Base-by-base conservation (phyloP, 2,329 filamentous ascomycete genomes). In the Cadophora sp. region DNA sequence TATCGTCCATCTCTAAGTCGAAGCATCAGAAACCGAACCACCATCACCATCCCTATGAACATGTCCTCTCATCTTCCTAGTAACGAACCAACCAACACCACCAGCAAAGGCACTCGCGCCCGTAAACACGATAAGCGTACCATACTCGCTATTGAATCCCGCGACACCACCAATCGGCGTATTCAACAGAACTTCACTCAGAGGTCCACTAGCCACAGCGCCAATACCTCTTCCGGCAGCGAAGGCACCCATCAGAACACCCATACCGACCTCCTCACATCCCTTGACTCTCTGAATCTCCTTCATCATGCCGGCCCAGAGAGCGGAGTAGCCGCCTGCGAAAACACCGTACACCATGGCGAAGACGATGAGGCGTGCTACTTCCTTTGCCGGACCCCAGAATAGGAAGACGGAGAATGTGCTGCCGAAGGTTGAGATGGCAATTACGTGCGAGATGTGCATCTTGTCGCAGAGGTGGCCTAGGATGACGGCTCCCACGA, bases 171-270 rank as follows among this genome's bases (percentile, higher is more conserved):
- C 50, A 76, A 33, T 18, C 55, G 16, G 4, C 5, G 1, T 48
- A 20, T 39, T 77, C 24, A 89, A 74, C 58, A 89, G 74, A 1
- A 77, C 80, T 62, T 85, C 83, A 71, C 86, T 88, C 65, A 89
- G 58, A 7, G 87, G 86, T 0, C 87, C 87, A 11, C 80, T 85
- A 2, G 80, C 79, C 43, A 89, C 82, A 68, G 89, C 89, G 0
- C 89, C 89, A 1, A 91, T 79, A 0, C 88, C 89, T 50, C 89
- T 80, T 0, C 87, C 88, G 4, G 85, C 83, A 24, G 85, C 84
- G 82, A 90, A 87, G 58, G 80, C 68, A 2, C 78, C 77, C 67
- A 80, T 76, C 1, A 79, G 71, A 8, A 73, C 71, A 0, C 80
- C 81, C 20, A 72, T 68, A 11, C 64, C 66, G 1, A 70, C 67